Conservation (phyloP, 768 basidiomycete species). For the Tylopilus rubrobrunneus region DNA sequence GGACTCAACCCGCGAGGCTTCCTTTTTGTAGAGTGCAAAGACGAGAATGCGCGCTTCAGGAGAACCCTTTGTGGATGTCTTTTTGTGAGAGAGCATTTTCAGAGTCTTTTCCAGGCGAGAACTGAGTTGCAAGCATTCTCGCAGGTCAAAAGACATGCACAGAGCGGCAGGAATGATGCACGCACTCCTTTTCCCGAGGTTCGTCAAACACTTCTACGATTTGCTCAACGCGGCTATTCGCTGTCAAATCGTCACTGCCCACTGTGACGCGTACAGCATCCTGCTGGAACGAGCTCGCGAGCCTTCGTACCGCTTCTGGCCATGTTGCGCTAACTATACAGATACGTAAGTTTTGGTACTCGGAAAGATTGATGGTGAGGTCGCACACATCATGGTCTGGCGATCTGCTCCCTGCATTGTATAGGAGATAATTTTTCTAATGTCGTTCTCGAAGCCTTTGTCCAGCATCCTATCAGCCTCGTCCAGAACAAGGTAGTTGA, state of each 20-base stretch:
- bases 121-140: slow-evolving; percentile 32
- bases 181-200: slow-evolving; percentile 80
- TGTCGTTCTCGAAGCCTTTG: slow-evolving; percentile 98
- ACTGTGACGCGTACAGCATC: slow-evolving; percentile 89
- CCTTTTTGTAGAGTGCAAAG: slow-evolving; percentile 97
- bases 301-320: slow-evolving; percentile 88
- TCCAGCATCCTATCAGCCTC: slow-evolving; percentile 72
- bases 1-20: slow-evolving; percentile 85
- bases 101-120: slow-evolving; percentile 58
- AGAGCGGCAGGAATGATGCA: slow-evolving; percentile 5
- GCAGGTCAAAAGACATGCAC: background rate
- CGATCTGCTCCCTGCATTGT: slow-evolving; percentile 65
- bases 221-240: slow-evolving; percentile 93
- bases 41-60: slow-evolving; percentile 73
- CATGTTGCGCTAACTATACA: slow-evolving; percentile 91
- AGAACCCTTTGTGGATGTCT: slow-evolving; percentile 46
- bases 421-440: slow-evolving; percentile 79
- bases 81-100: slow-evolving; percentile 49
- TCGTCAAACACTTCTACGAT: slow-evolving; percentile 90
- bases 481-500: too few species aligned
- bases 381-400: slow-evolving; percentile 86
- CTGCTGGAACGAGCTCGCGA: slow-evolving; percentile 85
- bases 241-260: slow-evolving; percentile 91
- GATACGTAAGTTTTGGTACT: background rate
- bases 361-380: too few species aligned